phyloP scores from a whole-genome alignment of 371 early-diverging fungal species.

The Mortierella sp. region DNA sequence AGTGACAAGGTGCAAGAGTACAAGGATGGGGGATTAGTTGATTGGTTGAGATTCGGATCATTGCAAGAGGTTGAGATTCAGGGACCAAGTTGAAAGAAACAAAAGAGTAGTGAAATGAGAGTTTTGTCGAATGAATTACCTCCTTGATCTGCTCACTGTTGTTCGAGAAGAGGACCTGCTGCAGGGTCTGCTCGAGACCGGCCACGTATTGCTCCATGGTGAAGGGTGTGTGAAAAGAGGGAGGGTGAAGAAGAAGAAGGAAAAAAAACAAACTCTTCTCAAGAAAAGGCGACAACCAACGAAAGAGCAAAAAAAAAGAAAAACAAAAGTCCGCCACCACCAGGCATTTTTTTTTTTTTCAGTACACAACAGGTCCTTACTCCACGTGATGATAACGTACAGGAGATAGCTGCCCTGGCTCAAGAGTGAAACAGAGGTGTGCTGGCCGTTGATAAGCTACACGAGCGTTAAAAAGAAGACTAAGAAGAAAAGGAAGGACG shows the following conservation, averaged over 20 bases:
- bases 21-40: neutral
- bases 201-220: conserved; percentile 50
- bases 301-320: neutral
- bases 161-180: conserved; percentile 48
- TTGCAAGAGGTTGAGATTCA: neutral
- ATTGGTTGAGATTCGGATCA: neutral
- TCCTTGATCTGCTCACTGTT: conserved; percentile 43
- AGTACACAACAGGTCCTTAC: neutral
- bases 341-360: neutral
- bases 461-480: neutral
- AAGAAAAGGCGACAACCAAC: neutral
- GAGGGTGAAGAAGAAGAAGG: conserved; percentile 7
- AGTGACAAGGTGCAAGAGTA: neutral
- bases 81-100: neutral
- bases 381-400: conserved; percentile 11
- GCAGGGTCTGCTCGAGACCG: conserved; percentile 48
- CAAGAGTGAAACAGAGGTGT: neutral
- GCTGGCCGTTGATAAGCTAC: too few species aligned
- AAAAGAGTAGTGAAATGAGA: neutral
- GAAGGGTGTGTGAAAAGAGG: conserved; percentile 3
- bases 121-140: conserved; percentile 11
- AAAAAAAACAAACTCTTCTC: conserved; percentile 5
- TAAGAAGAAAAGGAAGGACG: neutral
- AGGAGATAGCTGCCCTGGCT: neutral
- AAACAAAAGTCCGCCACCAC: neutral